A percentile compares a stretch with the other conserved stretches of the same genome.
Evolutionary conservation across 176 grass and related monocot genomes (phyloP).

Genomic region (Puya raimondii): DNA sequence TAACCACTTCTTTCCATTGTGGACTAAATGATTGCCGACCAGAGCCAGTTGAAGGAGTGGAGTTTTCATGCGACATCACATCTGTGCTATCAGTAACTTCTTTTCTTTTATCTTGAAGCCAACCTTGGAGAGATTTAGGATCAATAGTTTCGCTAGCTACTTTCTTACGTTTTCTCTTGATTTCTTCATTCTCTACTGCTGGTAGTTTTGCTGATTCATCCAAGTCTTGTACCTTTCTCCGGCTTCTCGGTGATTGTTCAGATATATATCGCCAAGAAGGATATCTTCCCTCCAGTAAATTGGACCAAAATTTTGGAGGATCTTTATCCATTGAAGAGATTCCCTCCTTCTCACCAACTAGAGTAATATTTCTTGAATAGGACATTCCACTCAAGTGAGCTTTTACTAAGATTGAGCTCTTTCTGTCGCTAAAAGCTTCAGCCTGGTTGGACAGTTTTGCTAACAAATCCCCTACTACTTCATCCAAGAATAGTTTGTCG

Average conservation of each 20-base stretch:
- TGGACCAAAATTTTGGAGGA: slow-evolving; percentile 59
- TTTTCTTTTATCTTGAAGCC: slow-evolving; percentile 23
- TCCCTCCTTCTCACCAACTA: slow-evolving; percentile 66
- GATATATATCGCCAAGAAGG: slow-evolving; percentile 66
- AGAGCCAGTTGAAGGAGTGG: slow-evolving; percentile 18
- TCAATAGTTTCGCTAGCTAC: slow-evolving; percentile 26
- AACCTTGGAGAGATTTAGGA: slow-evolving; percentile 25
- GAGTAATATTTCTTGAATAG: slow-evolving; percentile 52
- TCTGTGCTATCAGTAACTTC: slow-evolving; percentile 20
- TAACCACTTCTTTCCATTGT: slow-evolving; percentile 46
- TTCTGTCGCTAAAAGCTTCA: slow-evolving; percentile 21
- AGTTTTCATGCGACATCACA: slow-evolving; percentile 19
- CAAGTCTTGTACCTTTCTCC: slow-evolving; percentile 57
- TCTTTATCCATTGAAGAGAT: slow-evolving; percentile 56
- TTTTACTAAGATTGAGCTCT: slow-evolving; percentile 30
- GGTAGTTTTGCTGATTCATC: slow-evolving; percentile 30
- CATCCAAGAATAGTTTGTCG: slow-evolving; percentile 37
- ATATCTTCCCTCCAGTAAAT: slow-evolving; percentile 56
- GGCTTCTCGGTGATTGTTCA: slow-evolving; percentile 52
- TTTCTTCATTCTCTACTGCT: slow-evolving; percentile 42
- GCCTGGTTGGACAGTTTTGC: slow-evolving; percentile 27
- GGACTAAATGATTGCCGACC: slow-evolving; percentile 25
- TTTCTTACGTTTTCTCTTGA: slow-evolving; percentile 52
- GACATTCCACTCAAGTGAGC: slow-evolving; percentile 43
- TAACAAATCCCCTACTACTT: slow-evolving; percentile 38